Evolutionary conservation across 441 rosid genomes (phyloP), one percentile per base, ranked within the genome.

Genomic region (Populus hybrid): DNA sequence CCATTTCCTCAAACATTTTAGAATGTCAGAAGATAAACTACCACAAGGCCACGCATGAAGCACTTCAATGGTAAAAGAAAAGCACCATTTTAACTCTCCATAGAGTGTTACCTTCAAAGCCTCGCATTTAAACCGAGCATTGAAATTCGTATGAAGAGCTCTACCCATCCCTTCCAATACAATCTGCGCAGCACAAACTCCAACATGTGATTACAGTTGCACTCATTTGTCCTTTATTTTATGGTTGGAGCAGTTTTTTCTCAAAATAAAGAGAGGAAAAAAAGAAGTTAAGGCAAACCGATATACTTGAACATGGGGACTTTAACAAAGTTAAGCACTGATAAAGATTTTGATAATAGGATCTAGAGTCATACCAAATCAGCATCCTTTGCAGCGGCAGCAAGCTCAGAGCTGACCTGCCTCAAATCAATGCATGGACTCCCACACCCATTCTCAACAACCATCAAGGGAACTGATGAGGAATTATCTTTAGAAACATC

Each of bases 161-260:
- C 99, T 93, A 74, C 99, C 99, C 99, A 97, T 97, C 40, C 99
- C 99, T 86, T 97, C 98, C 88, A 97, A 87, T 76, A 97, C 77
- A 86, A 94, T 89, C 99, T 97, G 88, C 83, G 81, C 8, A 28
- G 36, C 20, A 77, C 20, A 65, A 77, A 50, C 65, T 65, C 76
- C 79, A 69, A 71, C 80, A 68, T 24, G 70, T n/a, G 64, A 79
- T 64, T 73, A 80, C 23, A 67, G n/a, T 9, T 46, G 57, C 20
- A 46, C 20, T 50, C 57, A 50, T 50, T 50, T 50, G 57, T 36
- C 69, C 73, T 57, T 14, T 70, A 36, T 34, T 69, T 21, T 3
- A 21, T 32, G 70, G 14, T 30, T 40, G 76, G 23, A 57, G 53
- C 57, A 50, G 57, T 46, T 40, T 35, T 73, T 65, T 68, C 23